Evolutionary conservation across 2,329 filamentous ascomycete genomes (phyloP).

Genomic region (Penicillium sp.): DNA sequence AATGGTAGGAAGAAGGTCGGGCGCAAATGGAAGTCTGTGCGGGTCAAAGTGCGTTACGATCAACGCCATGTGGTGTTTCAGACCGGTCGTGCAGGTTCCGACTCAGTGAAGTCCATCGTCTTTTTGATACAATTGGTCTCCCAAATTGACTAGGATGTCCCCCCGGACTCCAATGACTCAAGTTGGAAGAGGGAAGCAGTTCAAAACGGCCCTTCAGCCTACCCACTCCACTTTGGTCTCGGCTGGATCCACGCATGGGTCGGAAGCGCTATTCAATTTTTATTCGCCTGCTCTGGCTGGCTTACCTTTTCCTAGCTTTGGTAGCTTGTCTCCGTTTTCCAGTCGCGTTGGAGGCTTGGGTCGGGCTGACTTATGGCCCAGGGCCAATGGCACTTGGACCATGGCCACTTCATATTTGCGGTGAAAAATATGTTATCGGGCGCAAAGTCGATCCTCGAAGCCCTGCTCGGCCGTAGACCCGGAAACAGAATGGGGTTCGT

Average conservation of each 20-base stretch:
- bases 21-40: not conserved
- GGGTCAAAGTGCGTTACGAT: conserved; percentile 1
- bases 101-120: not conserved
- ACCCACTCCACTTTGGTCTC: conserved; percentile 16
- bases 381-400: not conserved
- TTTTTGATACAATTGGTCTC: not conserved
- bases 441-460: too few species aligned
- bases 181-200: conserved; percentile 5
- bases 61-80: conserved; percentile 21
- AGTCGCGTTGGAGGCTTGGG: not conserved
- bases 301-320: not conserved
- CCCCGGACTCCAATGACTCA: not conserved
- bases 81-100: conserved; percentile 2
- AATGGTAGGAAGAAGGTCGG: not conserved
- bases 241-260: conserved; percentile 16
- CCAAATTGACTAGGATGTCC: too few species aligned
- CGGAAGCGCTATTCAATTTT: conserved; percentile 2
- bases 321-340: not conserved
- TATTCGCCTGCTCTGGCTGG: conserved; percentile 3
- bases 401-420: not conserved
- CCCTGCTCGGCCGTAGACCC: not conserved
- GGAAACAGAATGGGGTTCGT: not conserved
- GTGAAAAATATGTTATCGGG: not conserved
- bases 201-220: conserved; percentile 17
- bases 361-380: not conserved